phyloP scores from a whole-genome alignment of 2,329 filamentous ascomycete genomes.

The Venturia asperata region DNA sequence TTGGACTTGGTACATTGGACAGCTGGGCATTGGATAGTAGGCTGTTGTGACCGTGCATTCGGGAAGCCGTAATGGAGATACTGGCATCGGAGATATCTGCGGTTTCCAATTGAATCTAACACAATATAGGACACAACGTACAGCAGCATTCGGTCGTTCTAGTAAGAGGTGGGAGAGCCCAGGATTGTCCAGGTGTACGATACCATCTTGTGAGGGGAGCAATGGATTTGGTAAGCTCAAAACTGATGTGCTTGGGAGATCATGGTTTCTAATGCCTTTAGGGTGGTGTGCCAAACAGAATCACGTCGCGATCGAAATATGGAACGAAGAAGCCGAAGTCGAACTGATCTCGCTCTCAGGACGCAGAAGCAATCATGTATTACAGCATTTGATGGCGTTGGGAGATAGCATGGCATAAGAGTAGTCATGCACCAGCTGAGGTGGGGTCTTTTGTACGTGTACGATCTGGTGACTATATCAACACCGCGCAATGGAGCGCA shows the following conservation, averaged over 20 bases:
- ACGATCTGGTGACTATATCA: neutral
- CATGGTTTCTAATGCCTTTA: constrained; percentile 34
- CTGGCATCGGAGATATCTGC: neutral
- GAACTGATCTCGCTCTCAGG: neutral
- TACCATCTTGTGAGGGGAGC: constrained; percentile 90
- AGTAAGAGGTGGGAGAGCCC: constrained; percentile 83
- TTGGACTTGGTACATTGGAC: neutral
- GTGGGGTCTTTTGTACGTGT: neutral
- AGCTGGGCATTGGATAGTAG: constrained; percentile 12
- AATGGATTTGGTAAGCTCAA: constrained; percentile 73
- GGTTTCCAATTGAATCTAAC: constrained; percentile 18
- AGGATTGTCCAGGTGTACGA: constrained; percentile 97
- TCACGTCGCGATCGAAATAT: constrained; percentile 87
- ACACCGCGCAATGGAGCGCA: neutral
- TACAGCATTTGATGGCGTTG: neutral
- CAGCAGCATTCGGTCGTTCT: constrained; percentile 98
- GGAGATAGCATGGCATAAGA: neutral
- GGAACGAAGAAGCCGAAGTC: constrained; percentile 96
- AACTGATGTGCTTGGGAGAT: neutral
- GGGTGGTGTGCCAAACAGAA: constrained; percentile 83
- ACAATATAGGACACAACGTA: constrained; percentile 71
- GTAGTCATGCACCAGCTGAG: neutral
- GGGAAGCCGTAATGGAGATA: neutral
- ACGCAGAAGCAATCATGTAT: neutral
- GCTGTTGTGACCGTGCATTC: constrained; percentile 7